Evolutionary conservation across 2,329 filamentous ascomycete genomes (phyloP), one percentile per base, ranked within the genome.

Genomic region (Xylaria sp.): DNA sequence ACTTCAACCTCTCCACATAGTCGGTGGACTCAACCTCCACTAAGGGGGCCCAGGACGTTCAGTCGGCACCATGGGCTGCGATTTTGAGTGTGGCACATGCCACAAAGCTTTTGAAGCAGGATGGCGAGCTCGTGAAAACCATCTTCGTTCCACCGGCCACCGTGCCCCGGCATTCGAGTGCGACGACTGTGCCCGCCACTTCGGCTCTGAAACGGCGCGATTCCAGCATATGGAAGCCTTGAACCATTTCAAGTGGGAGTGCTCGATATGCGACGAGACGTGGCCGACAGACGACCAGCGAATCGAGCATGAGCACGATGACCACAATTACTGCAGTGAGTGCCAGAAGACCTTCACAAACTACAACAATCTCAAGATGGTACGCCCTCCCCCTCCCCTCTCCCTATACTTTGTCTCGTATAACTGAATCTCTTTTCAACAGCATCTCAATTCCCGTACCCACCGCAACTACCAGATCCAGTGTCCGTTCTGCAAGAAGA

Each of bases 311-410:
- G 76, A 81, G 55, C 58, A 76, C 28, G 66, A 77, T 0, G 33
- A 72, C 0, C 80, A 83, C 62, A 20, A 66, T 15, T 80, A 79
- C 64, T 84, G 82, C 59, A 13, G 15, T 0, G 72, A 76, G 0
- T 84, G 81, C 56, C 25, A 78, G 0, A 78, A 79, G 1, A 13
- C 28, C 0, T 84, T 84, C 51, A 25, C 39, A 0, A 80, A 51
- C 46, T 4, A 57, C 1, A 80, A 79, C 63, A 75, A 75, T 65
- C 64, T 81, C 49, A 75, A 68, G 61, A 78, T 79, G 79, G 80
- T 80, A 62, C 64, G 75, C 51, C n/a, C n/a, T n/a, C n/a, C n/a
- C n/a, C n/a, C n/a, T n/a, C n/a, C n/a, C n/a, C n/a, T n/a, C n/a
- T n/a, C n/a, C n/a, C n/a, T n/a, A n/a, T n/a, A n/a, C n/a, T n/a